Evolutionary conservation across 306 rosid genomes (phyloP), one percentile per base, ranked within the genome.

Genomic region (Gastrolobium villosum): DNA sequence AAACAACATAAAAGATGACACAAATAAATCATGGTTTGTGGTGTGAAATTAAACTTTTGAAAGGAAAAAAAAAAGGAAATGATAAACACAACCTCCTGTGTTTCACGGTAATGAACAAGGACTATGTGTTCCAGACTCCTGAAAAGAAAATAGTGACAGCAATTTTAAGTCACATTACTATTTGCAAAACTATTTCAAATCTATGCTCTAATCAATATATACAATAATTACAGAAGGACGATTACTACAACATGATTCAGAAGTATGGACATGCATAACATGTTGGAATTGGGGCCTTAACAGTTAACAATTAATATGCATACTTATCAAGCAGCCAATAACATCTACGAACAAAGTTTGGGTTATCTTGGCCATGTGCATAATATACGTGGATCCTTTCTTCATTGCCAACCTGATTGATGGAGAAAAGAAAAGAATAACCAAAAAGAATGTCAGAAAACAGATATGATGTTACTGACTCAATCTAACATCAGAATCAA

Each of bases 291-390:
- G 49, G 20, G 41, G 55, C 54, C n/a, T 57, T 61, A 66, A 41
- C 71, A 83, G 76, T 20, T 71, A 76, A 64, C 64, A 70, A 70
- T 49, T 69, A 68, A 41, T 60, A 56, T 72, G 78, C 99, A 62
- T 93, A 96, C 99, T 96, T 93, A 78, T 96, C 97, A 77, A 96
- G 99, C 67, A 96, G 88, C 98, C 97, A 91, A 81, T 96, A 96
- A 86, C 98, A 91, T 85, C 99, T 89, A 10, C 99, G 94, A 44
- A 93, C 99, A 80, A 93, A 93, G 72, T 86, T 88, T 59, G 92
- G 49, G 72, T 83, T 87, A 76, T 93, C 97, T 70, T 87, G 92
- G 37, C 98, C 98, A 84, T 91, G 97, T 53, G 97, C 99, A 85
- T 96, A 96, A 83, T 96, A 96, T 67, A 90, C 99, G 78, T 96